Evolutionary conservation across 1,139 yeast genomes (phyloP), one percentile per base, ranked within the genome.

Genomic region (Hyphopichia buzzinii): DNA sequence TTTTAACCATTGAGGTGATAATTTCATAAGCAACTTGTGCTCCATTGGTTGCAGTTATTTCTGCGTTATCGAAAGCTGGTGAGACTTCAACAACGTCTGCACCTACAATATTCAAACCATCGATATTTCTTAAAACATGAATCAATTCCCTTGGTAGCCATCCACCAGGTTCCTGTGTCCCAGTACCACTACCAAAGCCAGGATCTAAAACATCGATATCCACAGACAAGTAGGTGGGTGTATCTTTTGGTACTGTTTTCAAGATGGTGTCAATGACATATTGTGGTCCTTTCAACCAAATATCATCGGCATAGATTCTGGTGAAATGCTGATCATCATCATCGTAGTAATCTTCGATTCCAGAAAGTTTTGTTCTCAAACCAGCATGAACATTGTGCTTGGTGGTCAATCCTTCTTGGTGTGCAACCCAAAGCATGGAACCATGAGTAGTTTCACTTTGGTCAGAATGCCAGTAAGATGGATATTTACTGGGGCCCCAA

Each of bases 141-240:
- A 84, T 71, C 40, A 84, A 68, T 54, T 84, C 94, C 40, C 94
- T 69, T n/a, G 90, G 83, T 35, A 83, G 64, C 74, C 87, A 76
- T 37, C 94, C 94, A 38, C 94, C 94, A 4, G 84, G 81, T 57
- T 84, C 94, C 43, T 82, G 86, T 3, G 94, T 84, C 8, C 94
- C 94, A 1, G 94, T 84, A 2, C 92, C 94, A 38, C 88, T 84
- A 3, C 89, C 87, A 48, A 80, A 74, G 2, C 84, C 87, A 2
- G 92, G 92, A 54, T 84, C 94, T 44, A 84, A 64, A n/a, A 82
- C 87, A 55, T 84, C 94, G 31, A 84, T 80, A 55, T 84, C 94
- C 24, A 84, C 83, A 10, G 86, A 79, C 29, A 84, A 63, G 50
- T 82, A 84, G 1, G 84, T 83, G 7, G 92, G 88, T 8, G 74